A percentile compares a stretch with the other conserved stretches of the same genome.
phyloP scores from a whole-genome alignment of 345 rosid genomes.

The Melaleuca alternifolia region DNA sequence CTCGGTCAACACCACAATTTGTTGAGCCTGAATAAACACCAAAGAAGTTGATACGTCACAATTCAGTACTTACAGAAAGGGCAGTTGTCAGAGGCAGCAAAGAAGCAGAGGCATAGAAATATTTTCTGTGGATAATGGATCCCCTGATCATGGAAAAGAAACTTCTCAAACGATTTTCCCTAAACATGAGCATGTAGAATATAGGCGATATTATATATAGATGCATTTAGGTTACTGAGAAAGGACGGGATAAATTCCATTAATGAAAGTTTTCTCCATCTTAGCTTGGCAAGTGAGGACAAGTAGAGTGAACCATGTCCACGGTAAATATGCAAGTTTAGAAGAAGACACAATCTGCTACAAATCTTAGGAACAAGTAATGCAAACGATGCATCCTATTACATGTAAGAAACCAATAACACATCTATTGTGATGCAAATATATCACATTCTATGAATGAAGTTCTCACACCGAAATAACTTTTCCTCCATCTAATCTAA shows the following conservation, averaged over 20 bases:
- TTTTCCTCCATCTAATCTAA: not conserved
- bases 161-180: not conserved
- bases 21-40: not conserved
- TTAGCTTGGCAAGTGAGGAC: not conserved
- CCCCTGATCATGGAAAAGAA: conserved; percentile 41
- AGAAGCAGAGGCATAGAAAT: conserved; percentile 65
- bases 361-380: not conserved
- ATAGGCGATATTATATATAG: not conserved
- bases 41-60: not conserved
- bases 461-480: not conserved
- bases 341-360: not conserved
- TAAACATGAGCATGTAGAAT: not conserved
- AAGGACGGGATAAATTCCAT: not conserved
- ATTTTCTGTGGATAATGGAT: conserved; percentile 63
- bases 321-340: not conserved
- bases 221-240: not conserved
- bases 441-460: not conserved
- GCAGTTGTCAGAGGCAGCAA: conserved; percentile 79
- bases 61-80: conserved; percentile 43
- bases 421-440: not conserved
- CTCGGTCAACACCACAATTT: not conserved
- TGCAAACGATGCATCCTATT: not conserved
- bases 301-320: not conserved
- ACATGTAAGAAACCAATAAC: not conserved
- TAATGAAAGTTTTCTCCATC: not conserved